Conservation (phyloP, 257 asterid species). For the Solanum virginianum region DNA sequence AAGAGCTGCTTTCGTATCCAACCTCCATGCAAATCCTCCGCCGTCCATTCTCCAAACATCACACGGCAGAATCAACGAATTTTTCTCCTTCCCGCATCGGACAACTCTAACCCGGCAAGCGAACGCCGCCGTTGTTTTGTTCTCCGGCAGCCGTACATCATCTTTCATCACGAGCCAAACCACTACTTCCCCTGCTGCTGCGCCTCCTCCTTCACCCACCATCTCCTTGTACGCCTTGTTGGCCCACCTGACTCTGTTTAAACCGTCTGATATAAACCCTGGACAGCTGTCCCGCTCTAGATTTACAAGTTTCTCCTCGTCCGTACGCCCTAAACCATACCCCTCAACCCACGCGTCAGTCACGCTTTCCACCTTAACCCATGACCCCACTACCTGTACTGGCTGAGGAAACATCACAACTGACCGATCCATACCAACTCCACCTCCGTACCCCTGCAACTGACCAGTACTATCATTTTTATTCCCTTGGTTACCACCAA, state of each 20-base stretch:
- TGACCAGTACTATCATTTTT: neutral
- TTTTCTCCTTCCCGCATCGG: slow-evolving; percentile 34
- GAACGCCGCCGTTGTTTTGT: slow-evolving; percentile 23
- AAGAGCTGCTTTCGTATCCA: slow-evolving; percentile 69
- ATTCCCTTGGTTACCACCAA: slow-evolving; percentile 8
- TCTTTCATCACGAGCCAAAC: slow-evolving; percentile 36
- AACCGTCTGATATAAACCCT: slow-evolving; percentile 45
- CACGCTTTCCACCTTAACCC: slow-evolving; percentile 43
- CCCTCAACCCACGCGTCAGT: slow-evolving; percentile 30
- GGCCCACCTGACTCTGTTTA: slow-evolving; percentile 43
- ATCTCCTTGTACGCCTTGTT: slow-evolving; percentile 41
- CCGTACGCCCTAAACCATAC: slow-evolving; percentile 23
- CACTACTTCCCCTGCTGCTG: slow-evolving; percentile 17
- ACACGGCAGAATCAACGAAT: slow-evolving; percentile 42
- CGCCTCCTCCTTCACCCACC: slow-evolving; percentile 10
- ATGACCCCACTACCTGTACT: slow-evolving; percentile 17
- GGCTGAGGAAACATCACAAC: neutral
- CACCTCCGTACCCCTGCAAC: neutral
- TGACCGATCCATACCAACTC: neutral
- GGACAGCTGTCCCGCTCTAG: slow-evolving; percentile 71
- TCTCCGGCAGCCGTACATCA: slow-evolving; percentile 21
- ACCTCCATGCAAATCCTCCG: slow-evolving; percentile 92
- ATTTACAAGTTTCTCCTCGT: slow-evolving; percentile 31
- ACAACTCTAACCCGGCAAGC: slow-evolving; percentile 66
- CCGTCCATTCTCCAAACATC: slow-evolving; percentile 82